Conservation (phyloP, 495 filamentous ascomycete species). For the Neurospora sp. region DNA sequence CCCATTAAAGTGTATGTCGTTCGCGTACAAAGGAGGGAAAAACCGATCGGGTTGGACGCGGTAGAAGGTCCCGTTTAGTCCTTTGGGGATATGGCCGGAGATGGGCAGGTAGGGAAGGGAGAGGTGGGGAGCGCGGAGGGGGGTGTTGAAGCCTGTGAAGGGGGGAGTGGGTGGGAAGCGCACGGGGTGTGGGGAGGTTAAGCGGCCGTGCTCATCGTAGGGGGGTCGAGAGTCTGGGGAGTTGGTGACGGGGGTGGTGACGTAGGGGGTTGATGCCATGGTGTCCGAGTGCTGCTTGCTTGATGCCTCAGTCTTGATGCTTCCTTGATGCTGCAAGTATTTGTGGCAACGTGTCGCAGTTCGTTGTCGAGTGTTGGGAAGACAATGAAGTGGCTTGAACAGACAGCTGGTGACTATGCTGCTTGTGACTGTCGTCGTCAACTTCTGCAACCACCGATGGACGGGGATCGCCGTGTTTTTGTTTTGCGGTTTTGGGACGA, state of each 20-base stretch:
- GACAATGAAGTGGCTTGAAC: neutral
- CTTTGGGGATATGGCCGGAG: slow-evolving; percentile 36
- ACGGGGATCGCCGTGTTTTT: neutral
- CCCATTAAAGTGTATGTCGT: slow-evolving; percentile 42
- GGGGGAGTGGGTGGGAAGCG: slow-evolving; percentile 37
- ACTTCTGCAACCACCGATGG: neutral
- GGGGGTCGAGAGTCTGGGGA: neutral
- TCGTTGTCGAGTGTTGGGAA: neutral
- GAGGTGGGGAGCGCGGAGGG: slow-evolving; percentile 37
- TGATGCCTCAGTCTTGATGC: neutral
- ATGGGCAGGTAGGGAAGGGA: slow-evolving; percentile 37
- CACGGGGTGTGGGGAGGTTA: slow-evolving; percentile 22
- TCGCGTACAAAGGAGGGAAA: slow-evolving; percentile 44
- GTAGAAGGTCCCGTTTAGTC: slow-evolving; percentile 45
- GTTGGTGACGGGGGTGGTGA: neutral
- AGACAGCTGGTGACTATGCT: neutral
- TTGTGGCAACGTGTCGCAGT: no score
- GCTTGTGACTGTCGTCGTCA: neutral
- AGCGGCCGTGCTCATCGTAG: slow-evolving; percentile 34
- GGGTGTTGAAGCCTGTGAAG: slow-evolving; percentile 39
- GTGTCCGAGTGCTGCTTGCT: neutral
- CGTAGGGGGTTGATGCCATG: neutral
- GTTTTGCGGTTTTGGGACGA: neutral
- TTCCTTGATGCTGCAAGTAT: neutral
- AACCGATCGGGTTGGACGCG: slow-evolving; percentile 41